Base-by-base conservation (phyloP, 192 early-diverging fungal genomes). In the Coemansia asiatica region DNA sequence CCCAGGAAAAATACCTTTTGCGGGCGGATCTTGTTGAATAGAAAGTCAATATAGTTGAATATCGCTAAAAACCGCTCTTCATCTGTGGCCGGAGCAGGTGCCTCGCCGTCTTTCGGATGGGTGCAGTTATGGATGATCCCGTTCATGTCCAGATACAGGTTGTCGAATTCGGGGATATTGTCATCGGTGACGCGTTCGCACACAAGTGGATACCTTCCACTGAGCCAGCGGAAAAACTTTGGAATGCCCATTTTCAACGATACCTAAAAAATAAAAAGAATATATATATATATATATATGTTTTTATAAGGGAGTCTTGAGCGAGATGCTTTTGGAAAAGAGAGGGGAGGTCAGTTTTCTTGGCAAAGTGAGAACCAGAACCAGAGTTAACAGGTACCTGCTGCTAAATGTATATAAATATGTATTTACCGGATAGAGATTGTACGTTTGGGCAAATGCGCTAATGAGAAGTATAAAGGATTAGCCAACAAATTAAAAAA, bases 141-240 rank as follows among this genome's bases (percentile, higher is more conserved):
- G 74, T 99, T 99, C 95, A 99, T 96, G 68, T 98, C 96, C 84
- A 98, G 83, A 67, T 98, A 98, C 50, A 98, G 84, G 71, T 97
- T 97, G 82, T 97, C 95, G 77, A 95, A 97, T 76, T 96, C 94
- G 46, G 96, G 96, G 68, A 97, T 96, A 61, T 86, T 82, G 76
- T 91, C 94, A 71, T 96, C 92, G 31, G 86, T 85, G 46, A 98
- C 90, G 56, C 97, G 79, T 74, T 97, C 92, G 68, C 87, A 89
- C 70, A 94, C 94, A 33, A 98, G 87, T 48, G 97, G 95, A 80
- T 99, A 99, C 67, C 96, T 86, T 70, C 97, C 96, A 68, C 91
- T 89, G 63, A 98, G 91, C 96, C 96, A 98, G 83, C 94, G 85
- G 79, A 98, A 98, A 72, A 97, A 98, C 85, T 97, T 90, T 64